Percentiles rank a stretch among this genome's conserved stretches.
Conservation (phyloP, 2,329 filamentous ascomycete species). For the Ceratocystis papillata region DNA sequence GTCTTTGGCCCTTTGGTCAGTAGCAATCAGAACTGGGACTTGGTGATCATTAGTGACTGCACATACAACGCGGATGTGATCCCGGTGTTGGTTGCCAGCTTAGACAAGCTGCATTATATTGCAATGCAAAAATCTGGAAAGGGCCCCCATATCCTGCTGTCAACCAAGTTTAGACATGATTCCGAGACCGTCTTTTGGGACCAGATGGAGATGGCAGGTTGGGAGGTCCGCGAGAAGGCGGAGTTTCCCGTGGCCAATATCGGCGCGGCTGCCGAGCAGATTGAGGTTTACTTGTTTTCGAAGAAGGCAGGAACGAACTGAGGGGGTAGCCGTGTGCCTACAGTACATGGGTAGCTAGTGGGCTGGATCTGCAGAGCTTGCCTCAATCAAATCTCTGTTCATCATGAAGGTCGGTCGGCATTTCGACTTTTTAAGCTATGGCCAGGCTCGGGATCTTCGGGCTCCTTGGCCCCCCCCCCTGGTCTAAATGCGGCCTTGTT, state of each 20-base stretch:
- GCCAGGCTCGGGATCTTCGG: not conserved
- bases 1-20: slow-evolving; percentile 35
- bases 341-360: not conserved
- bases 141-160: slow-evolving; percentile 39
- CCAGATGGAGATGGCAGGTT: slow-evolving; percentile 38
- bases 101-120: slow-evolving; percentile 39
- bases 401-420: not conserved
- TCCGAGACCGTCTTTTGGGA: slow-evolving; percentile 42
- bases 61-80: slow-evolving; percentile 51
- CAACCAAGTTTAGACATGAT: slow-evolving; percentile 46
- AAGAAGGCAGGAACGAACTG: slow-evolving; percentile 9
- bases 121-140: slow-evolving; percentile 24
- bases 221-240: slow-evolving; percentile 36
- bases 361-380: not conserved
- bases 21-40: slow-evolving; percentile 38
- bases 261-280: slow-evolving; percentile 35
- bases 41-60: slow-evolving; percentile 49
- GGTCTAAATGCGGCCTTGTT: not conserved
- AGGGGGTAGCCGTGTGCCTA: not conserved
- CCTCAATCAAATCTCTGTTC: not conserved
- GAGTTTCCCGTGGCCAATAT: slow-evolving; percentile 39
- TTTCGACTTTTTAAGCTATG: not conserved
- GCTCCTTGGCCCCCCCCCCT: not conserved
- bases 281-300: slow-evolving; percentile 45
- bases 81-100: slow-evolving; percentile 43